Evolutionary conservation across 2,329 filamentous ascomycete species (phyloP), one percentile per base, ranked within the genome.

Genomic region (Penicillium sumatraense): DNA sequence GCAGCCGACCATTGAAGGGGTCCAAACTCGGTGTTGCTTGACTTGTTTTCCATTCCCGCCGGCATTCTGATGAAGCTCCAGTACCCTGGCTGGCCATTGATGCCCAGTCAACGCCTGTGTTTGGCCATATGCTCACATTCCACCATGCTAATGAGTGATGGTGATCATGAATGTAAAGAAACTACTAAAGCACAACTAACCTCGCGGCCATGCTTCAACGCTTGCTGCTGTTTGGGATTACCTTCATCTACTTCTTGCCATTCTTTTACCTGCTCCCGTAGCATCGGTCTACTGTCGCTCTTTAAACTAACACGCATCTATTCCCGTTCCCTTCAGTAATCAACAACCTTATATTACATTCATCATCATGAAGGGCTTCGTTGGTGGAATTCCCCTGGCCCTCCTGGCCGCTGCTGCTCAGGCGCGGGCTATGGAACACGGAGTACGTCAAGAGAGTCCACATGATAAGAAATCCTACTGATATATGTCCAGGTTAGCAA

Each of bases 351-450:
- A 31, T 49, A 40, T 41, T 49, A 5, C 44, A 51, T 51, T 21
- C 44, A 42, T 29, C 59, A 66, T 49, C 13, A 75, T 75, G 72
- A 75, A 75, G 67, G 68, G 66, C 42, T 64, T 74, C 42, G 62
- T 68, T 26, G 67, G 62, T 41, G 72, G 71, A 48, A 69, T 75
- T 41, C 70, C 72, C 5, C 56, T 75, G 16, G 72, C 72, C 44
- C 58, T 74, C 16, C 57, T 75, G 49, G 72, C 67, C 45, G 67
- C 68, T 13, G 65, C 69, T 41, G 69, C 65, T 11, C 66, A 66
- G 42, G 65, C 67, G 3, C 58, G 69, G 51, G 59, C 57, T 10
- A 61, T 64, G 53, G 61, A 62, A 42, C 54, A 33, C 49, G 20
- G 35, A 16, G 63, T 65, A 41, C 47, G 62, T 59, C 14, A n/a